Evolutionary conservation across 768 basidiomycete species (phyloP).

Genomic region (Boletus subparvulus): DNA sequence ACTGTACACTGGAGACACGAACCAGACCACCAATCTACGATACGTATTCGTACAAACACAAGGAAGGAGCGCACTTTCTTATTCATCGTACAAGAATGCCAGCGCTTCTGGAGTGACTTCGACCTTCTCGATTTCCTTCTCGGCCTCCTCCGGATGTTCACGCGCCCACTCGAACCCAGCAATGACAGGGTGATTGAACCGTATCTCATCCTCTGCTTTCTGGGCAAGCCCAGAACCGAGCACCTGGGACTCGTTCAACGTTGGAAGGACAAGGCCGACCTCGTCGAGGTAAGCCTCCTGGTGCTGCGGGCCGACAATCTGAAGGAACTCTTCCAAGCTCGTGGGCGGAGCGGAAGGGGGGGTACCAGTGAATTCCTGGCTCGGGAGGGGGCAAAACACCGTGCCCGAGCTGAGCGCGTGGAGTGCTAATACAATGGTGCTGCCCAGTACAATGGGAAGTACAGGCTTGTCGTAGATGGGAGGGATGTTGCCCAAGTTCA

Average conservation of each 20-base stretch:
- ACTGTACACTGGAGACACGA: too few relatives aligned
- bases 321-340: not conserved
- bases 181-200: constrained; percentile 7
- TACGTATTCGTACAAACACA: not conserved
- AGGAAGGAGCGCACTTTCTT: not conserved
- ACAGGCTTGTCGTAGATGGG: constrained; percentile 9
- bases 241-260: not conserved
- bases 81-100: not conserved
- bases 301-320: not conserved
- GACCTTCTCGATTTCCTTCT: not conserved
- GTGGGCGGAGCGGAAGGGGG: not conserved
- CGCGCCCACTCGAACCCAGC: constrained; percentile 8
- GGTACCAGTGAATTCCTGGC: not conserved
- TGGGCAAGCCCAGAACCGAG: not conserved
- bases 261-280: not conserved
- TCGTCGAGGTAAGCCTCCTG: not conserved
- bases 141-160: constrained; percentile 11
- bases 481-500: constrained; percentile 17
- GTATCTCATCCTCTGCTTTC: constrained; percentile 1
- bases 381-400: constrained; percentile 8
- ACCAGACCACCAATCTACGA: not conserved
- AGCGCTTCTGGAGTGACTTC: not conserved
- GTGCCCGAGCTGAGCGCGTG: not conserved
- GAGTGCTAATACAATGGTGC: not conserved
- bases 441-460: not conserved